Percentiles rank a stretch among this genome's conserved stretches.
Evolutionary conservation across 1,284 basidiomycete genomes (phyloP).

Genomic region (Schizophyllum amplum): DNA sequence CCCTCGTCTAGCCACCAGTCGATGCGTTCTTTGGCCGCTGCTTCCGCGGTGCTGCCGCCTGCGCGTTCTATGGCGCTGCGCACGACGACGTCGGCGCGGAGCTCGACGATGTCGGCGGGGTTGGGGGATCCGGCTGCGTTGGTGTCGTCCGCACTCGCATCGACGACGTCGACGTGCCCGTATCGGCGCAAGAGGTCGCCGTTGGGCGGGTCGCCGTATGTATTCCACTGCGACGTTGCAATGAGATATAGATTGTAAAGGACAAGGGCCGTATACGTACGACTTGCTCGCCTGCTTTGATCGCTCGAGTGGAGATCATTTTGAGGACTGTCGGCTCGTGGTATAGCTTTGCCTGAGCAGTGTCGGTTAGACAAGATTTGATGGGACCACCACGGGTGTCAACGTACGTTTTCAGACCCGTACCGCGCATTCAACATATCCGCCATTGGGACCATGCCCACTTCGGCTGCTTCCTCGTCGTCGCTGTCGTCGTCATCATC

Average conservation of each 20-base stretch:
- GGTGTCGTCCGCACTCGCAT: slow-evolving; percentile 14
- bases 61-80: slow-evolving; percentile 14
- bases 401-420: slow-evolving; percentile 76
- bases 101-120: slow-evolving; percentile 81
- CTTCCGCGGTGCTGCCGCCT: slow-evolving; percentile 25
- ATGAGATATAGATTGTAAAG: slow-evolving; percentile 1
- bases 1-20: slow-evolving; percentile 91
- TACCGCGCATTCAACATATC: slow-evolving; percentile 90
- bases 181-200: slow-evolving; percentile 91
- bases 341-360: slow-evolving; percentile 71
- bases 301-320: slow-evolving; percentile 77
- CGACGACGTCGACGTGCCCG: slow-evolving; percentile 83
- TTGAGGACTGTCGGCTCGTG: slow-evolving; percentile 66
- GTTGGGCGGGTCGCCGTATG: slow-evolving; percentile 93
- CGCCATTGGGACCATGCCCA: slow-evolving; percentile 95
- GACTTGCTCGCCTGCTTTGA: slow-evolving; percentile 82
- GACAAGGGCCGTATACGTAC: slow-evolving; percentile 34
- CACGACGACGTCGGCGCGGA: slow-evolving; percentile 76
- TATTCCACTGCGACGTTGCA: slow-evolving; percentile 69
- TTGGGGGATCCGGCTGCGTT: slow-evolving; percentile 46
- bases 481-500: slow-evolving; percentile 19
- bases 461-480: slow-evolving; percentile 37
- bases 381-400: neutral
- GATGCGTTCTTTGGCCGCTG: slow-evolving; percentile 48
- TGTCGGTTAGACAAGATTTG: neutral